These are phyloP conservation scores for Trypanosomatidae sp. DNA, from an alignment of 208 protist species.

Conservation along the genomic window DNA sequence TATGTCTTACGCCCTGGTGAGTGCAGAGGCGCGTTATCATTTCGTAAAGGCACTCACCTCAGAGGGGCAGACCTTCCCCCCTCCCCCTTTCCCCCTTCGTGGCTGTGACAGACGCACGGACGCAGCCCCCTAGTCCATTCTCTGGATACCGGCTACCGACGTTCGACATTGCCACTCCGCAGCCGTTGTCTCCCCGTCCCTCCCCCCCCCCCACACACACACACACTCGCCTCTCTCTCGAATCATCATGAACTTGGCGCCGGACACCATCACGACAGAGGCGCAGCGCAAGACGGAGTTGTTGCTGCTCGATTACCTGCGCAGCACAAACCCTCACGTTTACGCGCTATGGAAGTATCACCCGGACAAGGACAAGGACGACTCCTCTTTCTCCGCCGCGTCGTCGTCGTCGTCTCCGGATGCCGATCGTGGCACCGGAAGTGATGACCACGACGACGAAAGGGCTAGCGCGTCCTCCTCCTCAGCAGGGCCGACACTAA, in stretches of 20 bases:
- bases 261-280: slow-evolving; percentile 35
- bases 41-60: background rate
- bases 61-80: background rate
- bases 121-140: background rate
- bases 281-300: slow-evolving; percentile 67
- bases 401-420: background rate
- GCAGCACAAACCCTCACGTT: slow-evolving; percentile 39
- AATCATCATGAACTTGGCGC: slow-evolving; percentile 21
- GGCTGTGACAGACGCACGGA: background rate
- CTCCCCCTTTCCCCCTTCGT: background rate
- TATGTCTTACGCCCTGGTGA: background rate
- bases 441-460: background rate
- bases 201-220: background rate
- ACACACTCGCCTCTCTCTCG: background rate
- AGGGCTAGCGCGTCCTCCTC: background rate
- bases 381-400: background rate
- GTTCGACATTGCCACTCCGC: background rate
- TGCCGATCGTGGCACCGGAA: background rate
- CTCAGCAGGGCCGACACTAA: background rate
- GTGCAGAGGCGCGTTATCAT: background rate
- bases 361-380: slow-evolving; percentile 16
- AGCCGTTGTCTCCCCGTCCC: background rate
- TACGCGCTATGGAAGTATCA: slow-evolving; percentile 48
- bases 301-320: slow-evolving; percentile 48
- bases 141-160: background rate